Evolutionary conservation across 768 basidiomycete genomes (phyloP).

Genomic region (Amanita rubescens): DNA sequence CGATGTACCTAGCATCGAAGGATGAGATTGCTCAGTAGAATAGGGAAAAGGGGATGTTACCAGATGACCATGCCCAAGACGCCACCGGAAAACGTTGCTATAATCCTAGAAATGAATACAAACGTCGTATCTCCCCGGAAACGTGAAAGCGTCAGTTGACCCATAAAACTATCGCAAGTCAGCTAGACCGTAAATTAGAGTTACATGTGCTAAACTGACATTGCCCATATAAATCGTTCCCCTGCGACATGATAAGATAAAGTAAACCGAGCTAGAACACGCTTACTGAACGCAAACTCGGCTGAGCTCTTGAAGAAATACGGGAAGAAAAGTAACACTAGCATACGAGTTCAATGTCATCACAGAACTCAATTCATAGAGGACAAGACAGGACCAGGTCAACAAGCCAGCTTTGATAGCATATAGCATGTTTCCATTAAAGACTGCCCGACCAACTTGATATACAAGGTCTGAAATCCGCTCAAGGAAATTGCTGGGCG

Average conservation of each 20-base stretch:
- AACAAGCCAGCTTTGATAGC: slow-evolving; percentile 66
- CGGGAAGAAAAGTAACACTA: slow-evolving; percentile 54
- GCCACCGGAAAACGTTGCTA: slow-evolving; percentile 61
- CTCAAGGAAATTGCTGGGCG: slow-evolving; percentile 57
- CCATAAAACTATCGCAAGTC: slow-evolving; percentile 50
- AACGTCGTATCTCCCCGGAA: slow-evolving; percentile 74
- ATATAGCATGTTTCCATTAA: slow-evolving; percentile 56
- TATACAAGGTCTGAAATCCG: slow-evolving; percentile 40
- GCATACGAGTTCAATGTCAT: not conserved
- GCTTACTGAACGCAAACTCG: slow-evolving; percentile 46
- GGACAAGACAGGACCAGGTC: slow-evolving; percentile 35
- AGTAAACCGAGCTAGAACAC: slow-evolving; percentile 16
- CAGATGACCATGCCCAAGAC: slow-evolving; percentile 59
- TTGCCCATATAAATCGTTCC: slow-evolving; percentile 63
- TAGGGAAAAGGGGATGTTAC: slow-evolving; percentile 27
- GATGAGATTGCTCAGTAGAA: not conserved
- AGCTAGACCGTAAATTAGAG: not conserved
- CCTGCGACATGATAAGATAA: slow-evolving; percentile 24
- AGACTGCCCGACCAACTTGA: slow-evolving; percentile 28
- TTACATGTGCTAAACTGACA: slow-evolving; percentile 34
- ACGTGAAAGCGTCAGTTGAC: slow-evolving; percentile 60
- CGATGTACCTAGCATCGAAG: slow-evolving; percentile 50
- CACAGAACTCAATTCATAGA: not conserved
- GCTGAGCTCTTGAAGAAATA: slow-evolving; percentile 49
- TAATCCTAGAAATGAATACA: slow-evolving; percentile 50